Evolutionary conservation across 176 grass and related monocot species (phyloP), one percentile per base, ranked within the genome.

Genomic region (Coix lacrymajobi): DNA sequence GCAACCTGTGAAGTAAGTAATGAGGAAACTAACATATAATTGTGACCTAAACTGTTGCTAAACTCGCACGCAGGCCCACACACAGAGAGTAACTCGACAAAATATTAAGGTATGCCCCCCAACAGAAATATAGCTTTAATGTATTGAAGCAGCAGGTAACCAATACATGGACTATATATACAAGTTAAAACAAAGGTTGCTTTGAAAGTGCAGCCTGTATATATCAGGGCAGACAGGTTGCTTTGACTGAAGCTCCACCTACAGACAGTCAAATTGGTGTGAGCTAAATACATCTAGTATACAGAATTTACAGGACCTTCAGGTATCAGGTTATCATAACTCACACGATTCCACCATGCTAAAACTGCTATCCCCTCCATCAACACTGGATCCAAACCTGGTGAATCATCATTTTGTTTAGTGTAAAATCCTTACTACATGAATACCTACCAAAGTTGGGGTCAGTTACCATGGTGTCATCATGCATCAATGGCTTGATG

Each of bases 361-460:
- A 87, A 92, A 99, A 72, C 78, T 81, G 41, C 75, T 71, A 94
- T 94, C 87, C 64, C 64, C 84, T 28, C 78, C 79, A 79, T 91
- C 91, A 70, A 76, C 71, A 85, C 80, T 65, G 31, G 93, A 87
- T 98, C 96, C 88, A 99, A 96, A 83, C 83, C 87, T 1, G 93
- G 93, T 28, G 97, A 93, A 82, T 99, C 97, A 85, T 96, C 97
- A 99, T 83, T 99, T 99, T 51, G 92, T 8, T 40, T 85, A 36
- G 91, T 63, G 87, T 99, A 99, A 82, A 99, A 99, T 79, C 91
- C 96, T 56, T 98, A n/a, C 96, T 79, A 90, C 89, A 68, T 92
- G 89, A 84, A 98, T 98, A 70, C 91, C 91, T 66, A 92, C 81
- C 70, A 99, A 87, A 88, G 75, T 66, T 76, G 95, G n/a, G 63